Evolutionary conservation across 441 rosid species (phyloP), one percentile per base, ranked within the genome.

Genomic region (Corymbia calophylla): DNA sequence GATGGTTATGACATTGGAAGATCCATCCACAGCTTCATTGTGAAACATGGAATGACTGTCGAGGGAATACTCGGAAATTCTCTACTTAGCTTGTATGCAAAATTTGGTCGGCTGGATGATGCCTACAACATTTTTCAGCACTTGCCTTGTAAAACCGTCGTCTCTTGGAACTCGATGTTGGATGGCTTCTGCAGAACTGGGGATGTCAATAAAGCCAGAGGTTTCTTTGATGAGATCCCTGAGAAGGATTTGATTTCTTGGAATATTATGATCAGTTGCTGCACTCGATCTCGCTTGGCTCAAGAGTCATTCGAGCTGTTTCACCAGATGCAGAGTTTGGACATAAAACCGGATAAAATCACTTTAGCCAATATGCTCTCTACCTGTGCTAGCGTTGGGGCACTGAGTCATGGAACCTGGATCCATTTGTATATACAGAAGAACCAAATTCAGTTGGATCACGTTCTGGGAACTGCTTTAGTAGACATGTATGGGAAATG

Each of bases 61-160:
- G 90, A 91, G 19, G 91, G 92, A 44, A n/a, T 92, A 88, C 90
- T 90, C 25, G 90, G 92, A 23, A 91, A 92, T 70, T 91, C 91
- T 53, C 47, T 90, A 53, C 35, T 91, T 53, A 88, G 91, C 64
- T 80, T 77, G n/a, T 77, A 77, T 15, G 84, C 84, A 25, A 77
- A 77, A 44, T 77, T 44, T 77, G 84, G 84, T 23, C 82, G 87
- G 58, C 51, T 88, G 10, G 18, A 51, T 25, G 91, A 92, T 23
- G 92, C 88, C 48, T 7, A 2, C 87, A 12, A 19, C 23, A 60
- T 90, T 23, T 92, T 91, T 81, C 55, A 62, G 86, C 87, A 39
- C 49, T 89, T 89, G 92, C 91, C 93, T 7, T 35, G 8, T 64
- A 91, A 47, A 89, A 92, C 89, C 17, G 56, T 8, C 5, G 90